A percentile compares a stretch with the other conserved stretches of the same genome.
Conservation (phyloP, 768 basidiomycete genomes). For the Hydnomerulius pinastri region DNA sequence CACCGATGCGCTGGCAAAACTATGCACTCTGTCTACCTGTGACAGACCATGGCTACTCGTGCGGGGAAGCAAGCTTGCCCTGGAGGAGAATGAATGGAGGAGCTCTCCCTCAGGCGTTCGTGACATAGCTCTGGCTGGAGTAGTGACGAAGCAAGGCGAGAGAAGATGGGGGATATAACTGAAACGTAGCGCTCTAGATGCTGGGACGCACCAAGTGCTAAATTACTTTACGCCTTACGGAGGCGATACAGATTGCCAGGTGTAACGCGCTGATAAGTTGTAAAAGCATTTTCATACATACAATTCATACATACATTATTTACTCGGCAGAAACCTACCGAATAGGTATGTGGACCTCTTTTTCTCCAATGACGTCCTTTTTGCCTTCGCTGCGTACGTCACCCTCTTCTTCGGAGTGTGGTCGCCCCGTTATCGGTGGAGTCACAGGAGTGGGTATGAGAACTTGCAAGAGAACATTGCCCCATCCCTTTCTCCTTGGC, state of each 20-base stretch:
- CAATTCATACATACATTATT: too few relatives aligned
- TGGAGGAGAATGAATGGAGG: conserved; percentile 6
- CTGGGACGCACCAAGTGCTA: too few relatives aligned
- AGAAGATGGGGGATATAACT: too few relatives aligned
- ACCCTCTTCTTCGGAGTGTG: neutral
- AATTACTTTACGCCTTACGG: too few relatives aligned
- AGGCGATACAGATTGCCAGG: too few relatives aligned
- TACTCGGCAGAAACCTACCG: too few relatives aligned
- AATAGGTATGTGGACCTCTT: neutral
- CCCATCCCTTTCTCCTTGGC: neutral
- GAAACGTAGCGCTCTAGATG: too few relatives aligned
- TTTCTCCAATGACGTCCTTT: neutral
- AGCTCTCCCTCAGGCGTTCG: conserved; percentile 2
- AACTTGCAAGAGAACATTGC: neutral
- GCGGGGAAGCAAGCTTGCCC: conserved; percentile 13
- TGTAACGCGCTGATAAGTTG: too few relatives aligned
- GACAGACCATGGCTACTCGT: conserved; percentile 11
- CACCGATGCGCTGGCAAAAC: conserved; percentile 29
- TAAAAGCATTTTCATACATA: too few relatives aligned
- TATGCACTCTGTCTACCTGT: conserved; percentile 23
- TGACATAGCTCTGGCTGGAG: conserved; percentile 17
- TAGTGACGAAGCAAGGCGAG: neutral
- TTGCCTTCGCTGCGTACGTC: neutral
- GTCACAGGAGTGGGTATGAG: neutral
- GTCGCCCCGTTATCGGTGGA: neutral